Evolutionary conservation across 768 basidiomycete genomes (phyloP), one percentile per base, ranked within the genome.

Genomic region (Mrakia frigida): DNA sequence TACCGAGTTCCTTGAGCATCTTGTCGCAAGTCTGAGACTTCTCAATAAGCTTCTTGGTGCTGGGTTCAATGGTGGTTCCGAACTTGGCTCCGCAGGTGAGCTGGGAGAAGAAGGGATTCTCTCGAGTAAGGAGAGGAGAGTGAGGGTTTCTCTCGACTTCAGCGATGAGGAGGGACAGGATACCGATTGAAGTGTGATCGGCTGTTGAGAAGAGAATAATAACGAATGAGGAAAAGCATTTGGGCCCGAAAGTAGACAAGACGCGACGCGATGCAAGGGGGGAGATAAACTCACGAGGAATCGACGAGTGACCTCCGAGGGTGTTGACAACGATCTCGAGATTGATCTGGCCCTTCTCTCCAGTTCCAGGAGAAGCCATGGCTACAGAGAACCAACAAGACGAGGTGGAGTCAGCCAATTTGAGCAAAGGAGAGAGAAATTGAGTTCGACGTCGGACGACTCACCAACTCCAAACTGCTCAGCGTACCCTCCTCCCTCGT

Each of bases 31-130:
- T 71, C 23, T n/a, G 70, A 16, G 70, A 43, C 50, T 41, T 46
- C 70, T 71, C 53, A 50, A 71, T 71, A 50, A 71, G 70, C 25
- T 71, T 46, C 65, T 68, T 68, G 35, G 39, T 68, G 35, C 18
- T 23, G 2, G 25, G 33, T 9, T 68, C 65, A 39, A 68, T 33
- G 25, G 65, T 39, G 37, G 65, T 39, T 21, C 73, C 73, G 82
- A 91, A 86, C 60, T 86, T 86, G 3, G 88, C 90, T 13, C 88
- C 79, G 80, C 93, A 96, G 77, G 90, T 88, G 28, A 92, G 83
- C 35, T 85, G 86, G 33, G 83, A 81, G 83, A 89, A 92, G 53
- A 88, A 81, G 0, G 91, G 88, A 33, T 89, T 87, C 53, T 85
- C 82, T 71, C 88, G 87, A 18, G 84, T 86, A 69, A 93, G 84